Evolutionary conservation across 2,329 filamentous ascomycete genomes (phyloP), one percentile per base, ranked within the genome.

Genomic region (Colletotrichum neosansevieriae): DNA sequence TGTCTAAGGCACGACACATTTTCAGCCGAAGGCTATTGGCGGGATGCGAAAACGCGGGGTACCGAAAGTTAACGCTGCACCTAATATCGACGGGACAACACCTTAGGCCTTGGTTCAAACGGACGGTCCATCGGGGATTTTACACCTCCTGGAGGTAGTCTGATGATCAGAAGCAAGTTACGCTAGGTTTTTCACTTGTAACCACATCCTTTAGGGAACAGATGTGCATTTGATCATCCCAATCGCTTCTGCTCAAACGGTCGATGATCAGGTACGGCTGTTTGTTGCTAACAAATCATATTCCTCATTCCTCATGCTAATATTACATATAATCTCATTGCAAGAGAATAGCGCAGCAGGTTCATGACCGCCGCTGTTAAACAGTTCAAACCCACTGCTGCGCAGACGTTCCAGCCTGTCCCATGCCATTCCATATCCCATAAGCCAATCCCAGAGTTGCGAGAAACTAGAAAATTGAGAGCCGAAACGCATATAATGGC

Each of bases 261-360:
- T 24, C 32, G n/a, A 13, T n/a, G 10, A 42, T 53, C 15, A 40
- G 19, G 42, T 40, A 36, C 17, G 49, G 3, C 12, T n/a, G 6
- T 17, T 21, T 47, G 6, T 67, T 32, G 2, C 38, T 63, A 7
- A 63, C 34, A 36, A n/a, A 24, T 56, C 38, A 12, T 58, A 17
- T 57, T 42, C 58, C 51, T 65, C 60, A 42, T 68, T 59, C 61
- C 60, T 68, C 44, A 65, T 65, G 61, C 60, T 68, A 65, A 10
- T 65, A 49, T 59, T 65, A 65, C 63, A 54, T 59, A 65, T 47
- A 61, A 56, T 65, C 54, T 68, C 54, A n/a, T 65, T 32, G 47
- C 61, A 65, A 42, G 65, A 47, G 53, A 64, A 59, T 9, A 45
- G 13, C n/a, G 21, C 15, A 32, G 54, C 54, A 24, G 42, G 3